Percentiles rank a stretch among this genome's conserved stretches.
phyloP scores from a whole-genome alignment of 176 grass and related monocot genomes.

The Carex pumila region DNA sequence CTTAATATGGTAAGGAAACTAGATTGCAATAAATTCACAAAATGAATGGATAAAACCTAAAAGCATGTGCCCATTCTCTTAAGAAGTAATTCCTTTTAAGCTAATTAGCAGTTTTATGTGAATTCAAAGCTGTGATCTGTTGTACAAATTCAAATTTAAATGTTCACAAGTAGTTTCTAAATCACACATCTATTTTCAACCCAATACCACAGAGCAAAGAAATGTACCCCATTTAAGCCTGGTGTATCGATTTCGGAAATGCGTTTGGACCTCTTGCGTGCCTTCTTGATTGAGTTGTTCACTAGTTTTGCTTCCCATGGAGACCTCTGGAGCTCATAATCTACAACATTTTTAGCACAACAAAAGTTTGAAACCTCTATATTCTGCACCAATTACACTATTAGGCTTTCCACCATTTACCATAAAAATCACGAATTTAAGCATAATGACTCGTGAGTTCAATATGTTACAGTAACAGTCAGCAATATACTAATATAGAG shows the following conservation, averaged over 20 bases:
- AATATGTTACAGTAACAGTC: neutral
- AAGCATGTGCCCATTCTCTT: neutral
- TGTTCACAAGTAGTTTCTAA: neutral
- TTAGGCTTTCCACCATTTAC: neutral
- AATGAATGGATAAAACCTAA: neutral
- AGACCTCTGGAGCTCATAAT: constrained; percentile 14
- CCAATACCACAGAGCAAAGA: constrained; percentile 13
- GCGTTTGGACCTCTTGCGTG: constrained; percentile 54
- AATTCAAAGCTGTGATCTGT: neutral
- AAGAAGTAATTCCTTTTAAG: neutral
- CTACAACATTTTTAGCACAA: neutral
- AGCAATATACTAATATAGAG: neutral
- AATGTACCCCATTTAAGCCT: constrained; percentile 29
- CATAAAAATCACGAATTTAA: neutral
- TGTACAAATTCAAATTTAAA: neutral
- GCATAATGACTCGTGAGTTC: neutral
- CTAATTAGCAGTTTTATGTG: neutral
- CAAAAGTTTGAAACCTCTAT: neutral
- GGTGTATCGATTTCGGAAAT: constrained; percentile 47
- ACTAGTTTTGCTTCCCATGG: constrained; percentile 18
- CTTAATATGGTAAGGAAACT: neutral
- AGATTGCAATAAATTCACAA: neutral
- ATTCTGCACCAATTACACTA: neutral
- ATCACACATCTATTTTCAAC: neutral
- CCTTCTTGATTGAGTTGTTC: constrained; percentile 45